Percentiles rank a stretch among this genome's conserved stretches.
phyloP scores from a whole-genome alignment of 805 yeast species.

The Yarrowia hollandica region DNA sequence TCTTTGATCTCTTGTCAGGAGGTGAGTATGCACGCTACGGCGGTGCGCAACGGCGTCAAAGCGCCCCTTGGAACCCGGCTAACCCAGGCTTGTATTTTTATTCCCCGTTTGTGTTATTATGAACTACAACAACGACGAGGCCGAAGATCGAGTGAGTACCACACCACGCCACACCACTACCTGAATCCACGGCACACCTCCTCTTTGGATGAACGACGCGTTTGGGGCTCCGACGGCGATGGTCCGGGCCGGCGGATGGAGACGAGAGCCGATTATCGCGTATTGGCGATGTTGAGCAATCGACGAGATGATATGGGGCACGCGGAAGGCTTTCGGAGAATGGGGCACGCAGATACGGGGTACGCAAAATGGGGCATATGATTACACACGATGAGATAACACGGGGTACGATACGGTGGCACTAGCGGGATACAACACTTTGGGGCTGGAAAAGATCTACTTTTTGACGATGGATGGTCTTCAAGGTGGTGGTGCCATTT shows the following conservation, averaged over 20 bases:
- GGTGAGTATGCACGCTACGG: slow-evolving; percentile 23
- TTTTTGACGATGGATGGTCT: too few relatives aligned
- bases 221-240: too few relatives aligned
- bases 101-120: slow-evolving; percentile 8
- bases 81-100: slow-evolving; percentile 28
- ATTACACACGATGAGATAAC: too few relatives aligned
- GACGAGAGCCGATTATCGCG: background rate
- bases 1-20: slow-evolving; percentile 19
- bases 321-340: too few relatives aligned
- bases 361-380: too few relatives aligned
- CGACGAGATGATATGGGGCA: background rate
- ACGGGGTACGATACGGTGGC: too few relatives aligned
- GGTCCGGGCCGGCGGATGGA: background rate
- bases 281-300: too few relatives aligned
- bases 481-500: too few relatives aligned
- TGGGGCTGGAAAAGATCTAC: too few relatives aligned
- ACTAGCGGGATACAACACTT: too few relatives aligned
- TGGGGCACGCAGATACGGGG: too few relatives aligned
- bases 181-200: background rate
- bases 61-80: background rate
- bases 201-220: background rate
- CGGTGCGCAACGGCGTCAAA: background rate
- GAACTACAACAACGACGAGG: slow-evolving; percentile 26
- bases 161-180: background rate
- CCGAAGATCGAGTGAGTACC: slow-evolving; percentile 27